Conservation (phyloP, 2,329 filamentous ascomycete genomes). For the Beauveria bassiana region DNA sequence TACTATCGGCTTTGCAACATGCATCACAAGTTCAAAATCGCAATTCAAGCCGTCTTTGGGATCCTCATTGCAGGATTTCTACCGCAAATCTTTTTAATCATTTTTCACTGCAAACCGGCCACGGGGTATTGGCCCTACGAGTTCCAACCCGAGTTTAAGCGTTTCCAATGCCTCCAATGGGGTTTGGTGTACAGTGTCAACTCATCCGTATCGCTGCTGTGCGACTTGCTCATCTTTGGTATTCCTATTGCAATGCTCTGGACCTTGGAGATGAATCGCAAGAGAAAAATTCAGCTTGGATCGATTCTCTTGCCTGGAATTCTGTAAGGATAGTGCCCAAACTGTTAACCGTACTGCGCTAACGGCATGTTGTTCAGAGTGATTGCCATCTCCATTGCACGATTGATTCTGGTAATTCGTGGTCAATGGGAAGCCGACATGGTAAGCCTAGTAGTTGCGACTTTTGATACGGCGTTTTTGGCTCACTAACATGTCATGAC, state of each 20-base stretch:
- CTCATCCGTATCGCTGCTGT: constrained; percentile 39
- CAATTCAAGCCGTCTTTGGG: constrained; percentile 28
- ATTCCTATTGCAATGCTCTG: constrained; percentile 41
- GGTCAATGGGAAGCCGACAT: constrained; percentile 39
- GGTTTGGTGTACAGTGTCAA: constrained; percentile 45
- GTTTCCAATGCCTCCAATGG: constrained; percentile 41
- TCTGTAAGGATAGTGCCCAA: constrained; percentile 26
- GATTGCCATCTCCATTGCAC: constrained; percentile 38
- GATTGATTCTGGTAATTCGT: constrained; percentile 38
- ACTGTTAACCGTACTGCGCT: not conserved
- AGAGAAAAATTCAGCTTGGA: constrained; percentile 38
- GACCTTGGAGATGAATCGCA: constrained; percentile 34
- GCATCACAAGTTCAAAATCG: constrained; percentile 26
- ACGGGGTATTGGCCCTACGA: constrained; percentile 44
- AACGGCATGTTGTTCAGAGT: constrained; percentile 27
- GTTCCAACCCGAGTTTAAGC: constrained; percentile 32
- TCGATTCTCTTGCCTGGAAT: constrained; percentile 42
- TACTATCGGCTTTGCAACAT: constrained; percentile 38
- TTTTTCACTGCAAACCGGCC: constrained; percentile 44
- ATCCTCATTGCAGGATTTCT: constrained; percentile 35
- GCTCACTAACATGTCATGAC: not conserved
- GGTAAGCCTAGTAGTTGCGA: not conserved
- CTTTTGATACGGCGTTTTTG: no score
- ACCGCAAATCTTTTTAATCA: constrained; percentile 40
- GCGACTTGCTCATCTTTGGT: constrained; percentile 42